Base-by-base conservation (phyloP, 1,139 yeast genomes). In the Pichia sp. region DNA sequence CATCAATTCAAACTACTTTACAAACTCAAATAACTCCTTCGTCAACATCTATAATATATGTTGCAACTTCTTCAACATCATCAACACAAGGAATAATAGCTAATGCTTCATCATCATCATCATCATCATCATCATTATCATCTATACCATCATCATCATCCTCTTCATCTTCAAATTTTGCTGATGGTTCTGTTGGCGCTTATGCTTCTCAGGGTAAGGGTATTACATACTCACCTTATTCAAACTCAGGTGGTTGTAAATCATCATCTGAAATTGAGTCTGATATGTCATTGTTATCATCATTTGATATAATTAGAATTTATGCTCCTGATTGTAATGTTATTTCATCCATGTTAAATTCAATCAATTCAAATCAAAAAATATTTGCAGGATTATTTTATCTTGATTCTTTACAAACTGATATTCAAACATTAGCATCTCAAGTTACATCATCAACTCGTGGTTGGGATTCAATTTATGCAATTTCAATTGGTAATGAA, bases 241-340 rank as follows among this genome's bases (percentile, higher is more conserved):
- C 80, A 47, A 67, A 71, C 56, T 59, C 68, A 44, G 87, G 90
- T 42, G 66, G 70, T 43, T 87, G 96, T 71, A 87, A 87, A 67
- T 61, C 80, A 41, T 68, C 81, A 6, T 56, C 61, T 39, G 71
- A 76, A 48, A 86, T 87, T 45, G 68, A 73, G 36, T 54, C 68
- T 38, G 96, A 87, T 61, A 64, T 87, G 50, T 65, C 70, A 37
- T 53, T 65, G 55, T 73, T 87, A 50, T 50, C 76, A 12, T 71
- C 68, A 40, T 86, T 67, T 67, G 69, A 68, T 25, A 59, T 83
- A 50, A 83, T 87, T 60, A 76, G 96, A 65, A 70, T 87, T 50
- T 87, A 87, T 71, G 94, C 87, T 56, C 84, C 82, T 51, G 96
- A 87, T 75, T 87, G 96, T 72, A 69, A 76, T 68, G 86, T 82